A percentile compares a stretch with the other conserved stretches of the same genome.
Conservation (phyloP, 352 stramenopile genomes). For the Pythium biforme region DNA sequence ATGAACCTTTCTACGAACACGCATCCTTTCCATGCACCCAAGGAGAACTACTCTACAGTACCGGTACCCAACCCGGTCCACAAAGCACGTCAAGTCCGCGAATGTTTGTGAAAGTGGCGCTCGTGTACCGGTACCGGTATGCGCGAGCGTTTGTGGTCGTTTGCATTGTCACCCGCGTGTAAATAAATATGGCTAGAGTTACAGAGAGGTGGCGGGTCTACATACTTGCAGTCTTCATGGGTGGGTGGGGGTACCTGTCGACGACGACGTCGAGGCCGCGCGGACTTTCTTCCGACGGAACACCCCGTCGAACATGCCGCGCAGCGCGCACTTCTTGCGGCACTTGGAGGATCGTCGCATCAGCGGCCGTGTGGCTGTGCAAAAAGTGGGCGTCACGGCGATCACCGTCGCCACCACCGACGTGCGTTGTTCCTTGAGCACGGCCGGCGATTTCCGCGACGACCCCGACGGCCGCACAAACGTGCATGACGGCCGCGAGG, state of each 20-base stretch:
- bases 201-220: not conserved
- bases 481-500: slow-evolving; percentile 17
- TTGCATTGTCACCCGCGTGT: too few species aligned
- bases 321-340: slow-evolving; percentile 25
- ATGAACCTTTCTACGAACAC: too few species aligned
- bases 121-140: too few species aligned
- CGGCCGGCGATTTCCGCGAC: slow-evolving; percentile 6
- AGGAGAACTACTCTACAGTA: too few species aligned
- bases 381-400: slow-evolving; percentile 3
- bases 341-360: slow-evolving; percentile 14
- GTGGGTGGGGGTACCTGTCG: not conserved
- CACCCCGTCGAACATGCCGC: slow-evolving; percentile 27
- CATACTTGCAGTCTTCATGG: not conserved
- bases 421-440: slow-evolving; percentile 22
- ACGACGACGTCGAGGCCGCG: not conserved
- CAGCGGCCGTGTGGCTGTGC: not conserved
- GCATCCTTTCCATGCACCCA: not conserved
- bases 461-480: slow-evolving; percentile 14
- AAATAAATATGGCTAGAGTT: too few species aligned
- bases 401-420: slow-evolving; percentile 4
- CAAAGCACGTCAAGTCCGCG: too few species aligned
- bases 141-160: too few species aligned
- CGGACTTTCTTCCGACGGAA: slow-evolving; percentile 32
- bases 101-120: too few species aligned
- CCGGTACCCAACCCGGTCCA: too few species aligned